Percentiles rank a stretch among this genome's conserved stretches.
These are phyloP conservation scores for Cercospora janseana DNA, from an alignment of 2,329 filamentous ascomycete genomes.

Conservation along the genomic window DNA sequence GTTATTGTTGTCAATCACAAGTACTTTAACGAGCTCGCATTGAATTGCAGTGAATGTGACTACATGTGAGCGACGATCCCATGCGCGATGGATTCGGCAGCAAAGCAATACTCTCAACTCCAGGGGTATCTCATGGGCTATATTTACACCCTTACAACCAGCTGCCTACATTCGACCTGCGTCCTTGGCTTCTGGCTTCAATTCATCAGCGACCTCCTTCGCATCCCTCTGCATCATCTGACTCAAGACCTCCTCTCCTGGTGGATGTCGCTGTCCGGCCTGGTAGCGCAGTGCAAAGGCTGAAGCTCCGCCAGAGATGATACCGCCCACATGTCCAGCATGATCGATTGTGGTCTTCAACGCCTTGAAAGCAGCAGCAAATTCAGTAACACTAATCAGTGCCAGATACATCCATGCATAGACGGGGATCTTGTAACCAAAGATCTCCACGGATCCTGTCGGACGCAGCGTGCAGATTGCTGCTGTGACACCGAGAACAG, in stretches of 20 bases:
- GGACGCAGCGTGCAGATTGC: constrained; percentile 53
- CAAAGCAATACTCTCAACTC: too few relatives aligned
- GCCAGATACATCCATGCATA: constrained; percentile 43
- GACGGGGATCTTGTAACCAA: constrained; percentile 36
- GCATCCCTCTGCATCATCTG: constrained; percentile 8
- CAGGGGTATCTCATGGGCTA: too few relatives aligned
- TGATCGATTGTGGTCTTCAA: constrained; percentile 36
- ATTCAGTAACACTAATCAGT: constrained; percentile 30
- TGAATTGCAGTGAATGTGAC: too few relatives aligned
- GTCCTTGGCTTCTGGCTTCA: constrained; percentile 10
- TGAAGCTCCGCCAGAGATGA: constrained; percentile 22
- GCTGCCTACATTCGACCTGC: background rate
- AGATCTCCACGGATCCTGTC: constrained; percentile 30
- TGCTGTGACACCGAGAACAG: constrained; percentile 59
- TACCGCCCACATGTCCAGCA: constrained; percentile 39
- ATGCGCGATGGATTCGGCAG: too few relatives aligned
- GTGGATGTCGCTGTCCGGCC: background rate
- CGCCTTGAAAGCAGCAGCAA: constrained; percentile 27
- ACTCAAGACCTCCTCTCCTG: background rate
- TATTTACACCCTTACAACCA: background rate
- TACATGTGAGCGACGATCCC: too few relatives aligned
- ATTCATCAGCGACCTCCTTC: constrained; percentile 8
- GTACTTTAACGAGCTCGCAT: too few relatives aligned
- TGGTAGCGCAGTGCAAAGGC: constrained; percentile 12
- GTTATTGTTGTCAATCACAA: too few relatives aligned